Evolutionary conservation across 2,329 filamentous ascomycete genomes (phyloP), one percentile per base, ranked within the genome.

Genomic region (Hortaea werneckii): DNA sequence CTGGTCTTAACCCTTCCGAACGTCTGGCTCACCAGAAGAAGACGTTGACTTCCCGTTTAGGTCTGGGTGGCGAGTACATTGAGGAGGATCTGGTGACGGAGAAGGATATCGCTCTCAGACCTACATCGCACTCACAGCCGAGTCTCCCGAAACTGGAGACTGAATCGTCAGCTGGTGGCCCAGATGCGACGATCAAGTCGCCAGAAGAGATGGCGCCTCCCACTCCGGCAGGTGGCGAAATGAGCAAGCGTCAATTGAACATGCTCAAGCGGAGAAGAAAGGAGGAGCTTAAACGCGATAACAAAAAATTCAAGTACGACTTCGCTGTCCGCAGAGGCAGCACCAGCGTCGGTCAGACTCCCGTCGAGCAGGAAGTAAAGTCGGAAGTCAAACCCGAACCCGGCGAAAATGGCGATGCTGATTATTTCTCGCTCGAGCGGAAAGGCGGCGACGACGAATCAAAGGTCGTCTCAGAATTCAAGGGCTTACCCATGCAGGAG

Each of bases 391-490:
- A 77, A 44, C 66, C 71, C 30, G 74, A 77, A 40, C 42, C 48
- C 7, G 50, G 52, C 28, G 82, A 80, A 53, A 80, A 78, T 11
- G 71, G 56, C 71, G 54, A 54, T 40, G 54, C 78, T 13, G 92
- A 98, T 57, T 96, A 95, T 65, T 95, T 98, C 67, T 94, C 80
- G 29, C 75, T 95, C 11, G 90, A 95, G 12, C 79, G 87, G 42
- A 79, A 80, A 12, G 72, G 78, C 30, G 83, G 83, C 3, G 89
- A 96, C 50, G 92, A 98, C 61, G 87, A 94, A 41, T 81, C 82
- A 5, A 95, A 95, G 62, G 80, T 98, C 11, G 85, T 96, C 27
- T 87, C 88, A 39, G 92, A 98, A 60, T 96, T 94, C 72, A 96
- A 96, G 64, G 94, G 92, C 3, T 77, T 83, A 1, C 70, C 81